phyloP scores from a whole-genome alignment of 352 stramenopile genomes.

The Globisporangium echinulatum region DNA sequence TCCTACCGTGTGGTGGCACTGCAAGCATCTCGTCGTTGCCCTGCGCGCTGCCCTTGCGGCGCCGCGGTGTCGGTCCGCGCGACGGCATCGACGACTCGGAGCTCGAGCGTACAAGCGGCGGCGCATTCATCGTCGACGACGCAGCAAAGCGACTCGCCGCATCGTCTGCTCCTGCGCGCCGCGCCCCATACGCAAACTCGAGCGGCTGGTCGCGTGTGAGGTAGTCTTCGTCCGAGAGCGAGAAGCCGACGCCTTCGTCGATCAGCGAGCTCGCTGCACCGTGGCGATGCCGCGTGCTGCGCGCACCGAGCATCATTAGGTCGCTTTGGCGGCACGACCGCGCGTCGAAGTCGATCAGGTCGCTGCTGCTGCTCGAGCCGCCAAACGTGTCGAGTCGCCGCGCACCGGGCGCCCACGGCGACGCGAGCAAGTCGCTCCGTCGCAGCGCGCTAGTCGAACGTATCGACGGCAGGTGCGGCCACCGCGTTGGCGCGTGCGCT shows the following conservation, averaged over 20 bases:
- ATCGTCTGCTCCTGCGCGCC: conserved; percentile 7
- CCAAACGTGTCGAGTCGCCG: conserved; percentile 4
- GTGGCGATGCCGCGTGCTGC: conserved; percentile 28
- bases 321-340: conserved; percentile 19
- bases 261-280: conserved; percentile 19
- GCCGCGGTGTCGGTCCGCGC: conserved; percentile 9
- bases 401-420: conserved; percentile 24
- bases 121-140: neutral
- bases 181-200: conserved; percentile 18
- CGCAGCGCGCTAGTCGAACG: conserved; percentile 14
- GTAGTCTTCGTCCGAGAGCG: conserved; percentile 68
- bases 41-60: conserved; percentile 6
- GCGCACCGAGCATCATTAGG: conserved; percentile 11
- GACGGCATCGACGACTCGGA: conserved; percentile 15
- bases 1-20: too few species aligned
- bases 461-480: conserved; percentile 27
- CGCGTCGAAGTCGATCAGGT: conserved; percentile 23
- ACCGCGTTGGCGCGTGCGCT: conserved; percentile 11
- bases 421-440: conserved; percentile 39
- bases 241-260: conserved; percentile 33
- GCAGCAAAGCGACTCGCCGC: neutral
- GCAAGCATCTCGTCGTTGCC: conserved; percentile 6
- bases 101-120: conserved; percentile 12
- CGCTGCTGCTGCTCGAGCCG: conserved; percentile 2
- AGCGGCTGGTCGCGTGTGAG: conserved; percentile 44